Percentiles rank a stretch among this genome's conserved stretches.
Evolutionary conservation across 1,284 basidiomycete genomes (phyloP).

Genomic region (Irpex rosettiformis): DNA sequence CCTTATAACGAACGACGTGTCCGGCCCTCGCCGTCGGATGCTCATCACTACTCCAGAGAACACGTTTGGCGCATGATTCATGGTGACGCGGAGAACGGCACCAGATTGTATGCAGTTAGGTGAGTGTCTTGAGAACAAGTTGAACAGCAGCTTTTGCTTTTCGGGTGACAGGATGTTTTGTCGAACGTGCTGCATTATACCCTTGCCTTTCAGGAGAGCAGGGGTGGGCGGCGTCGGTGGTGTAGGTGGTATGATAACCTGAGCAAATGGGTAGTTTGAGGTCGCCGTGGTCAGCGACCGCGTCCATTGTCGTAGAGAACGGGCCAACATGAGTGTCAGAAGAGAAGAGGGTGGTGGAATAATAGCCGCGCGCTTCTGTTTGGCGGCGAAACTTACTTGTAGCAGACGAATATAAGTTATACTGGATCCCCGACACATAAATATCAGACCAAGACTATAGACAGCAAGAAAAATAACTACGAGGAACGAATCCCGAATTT

Average conservation of each 20-base stretch:
- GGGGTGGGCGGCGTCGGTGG: conserved; percentile 40
- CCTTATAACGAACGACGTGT: conserved; percentile 80
- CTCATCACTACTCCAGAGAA: conserved; percentile 88
- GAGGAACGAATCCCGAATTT: neutral
- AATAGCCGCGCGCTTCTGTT: neutral
- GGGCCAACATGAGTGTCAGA: conserved; percentile 21
- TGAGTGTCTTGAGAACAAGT: conserved; percentile 69
- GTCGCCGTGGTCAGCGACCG: conserved; percentile 44
- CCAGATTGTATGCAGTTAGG: conserved; percentile 71
- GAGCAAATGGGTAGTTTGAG: conserved; percentile 72
- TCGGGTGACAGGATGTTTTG: conserved; percentile 63
- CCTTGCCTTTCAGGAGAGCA: conserved; percentile 64
- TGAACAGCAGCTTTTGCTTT: conserved; percentile 63
- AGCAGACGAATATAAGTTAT: neutral
- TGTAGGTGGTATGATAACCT: conserved; percentile 49
- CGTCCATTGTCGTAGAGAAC: conserved; percentile 25
- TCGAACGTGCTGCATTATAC: conserved; percentile 74
- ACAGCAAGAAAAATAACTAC: neutral
- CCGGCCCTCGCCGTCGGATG: conserved; percentile 75
- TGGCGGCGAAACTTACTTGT: neutral
- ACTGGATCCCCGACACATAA: neutral
- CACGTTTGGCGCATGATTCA: conserved; percentile 65
- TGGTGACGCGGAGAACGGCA: conserved; percentile 75
- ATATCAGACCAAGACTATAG: neutral
- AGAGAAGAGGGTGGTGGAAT: neutral